Conservation (phyloP, 2,329 filamentous ascomycete genomes). For the Arthrobotrys entomopaga region DNA sequence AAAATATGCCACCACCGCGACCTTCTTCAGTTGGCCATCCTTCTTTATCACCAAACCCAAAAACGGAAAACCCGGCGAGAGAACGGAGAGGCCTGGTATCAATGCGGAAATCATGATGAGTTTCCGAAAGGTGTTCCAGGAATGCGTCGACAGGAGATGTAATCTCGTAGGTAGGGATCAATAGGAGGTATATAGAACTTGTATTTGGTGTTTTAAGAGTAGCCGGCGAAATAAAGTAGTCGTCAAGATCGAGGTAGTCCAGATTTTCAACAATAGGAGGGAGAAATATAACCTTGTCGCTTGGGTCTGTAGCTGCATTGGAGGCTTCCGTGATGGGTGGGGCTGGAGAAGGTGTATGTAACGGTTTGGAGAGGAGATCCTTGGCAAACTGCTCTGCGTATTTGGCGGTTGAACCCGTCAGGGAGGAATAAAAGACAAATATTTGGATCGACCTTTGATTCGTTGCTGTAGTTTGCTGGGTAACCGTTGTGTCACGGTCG, state of each 20-base stretch:
- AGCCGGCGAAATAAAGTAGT: slow-evolving; percentile 85
- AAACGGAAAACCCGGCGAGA: slow-evolving; percentile 87
- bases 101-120: slow-evolving; percentile 95
- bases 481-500: not conserved
- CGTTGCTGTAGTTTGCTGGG: slow-evolving; percentile 30
- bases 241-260: slow-evolving; percentile 88
- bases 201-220: slow-evolving; percentile 64
- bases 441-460: slow-evolving; percentile 69
- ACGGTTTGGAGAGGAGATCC: slow-evolving; percentile 64
- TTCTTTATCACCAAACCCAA: slow-evolving; percentile 90
- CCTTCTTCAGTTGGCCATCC: slow-evolving; percentile 91
- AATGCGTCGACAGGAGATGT: slow-evolving; percentile 90
- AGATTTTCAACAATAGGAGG: slow-evolving; percentile 78
- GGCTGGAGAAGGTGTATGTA: slow-evolving; percentile 30
- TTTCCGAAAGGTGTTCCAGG: slow-evolving; percentile 86
- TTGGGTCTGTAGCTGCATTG: not conserved
- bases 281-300: slow-evolving; percentile 62
- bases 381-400: slow-evolving; percentile 73
- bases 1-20: slow-evolving; percentile 69
- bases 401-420: slow-evolving; percentile 77
- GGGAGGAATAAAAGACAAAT: slow-evolving; percentile 86
- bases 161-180: slow-evolving; percentile 93
- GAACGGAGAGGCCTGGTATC: slow-evolving; percentile 83
- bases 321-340: slow-evolving; percentile 16
- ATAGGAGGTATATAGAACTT: slow-evolving; percentile 81